phyloP scores from a whole-genome alignment of 768 basidiomycete genomes.

The Nidularia sp. region DNA sequence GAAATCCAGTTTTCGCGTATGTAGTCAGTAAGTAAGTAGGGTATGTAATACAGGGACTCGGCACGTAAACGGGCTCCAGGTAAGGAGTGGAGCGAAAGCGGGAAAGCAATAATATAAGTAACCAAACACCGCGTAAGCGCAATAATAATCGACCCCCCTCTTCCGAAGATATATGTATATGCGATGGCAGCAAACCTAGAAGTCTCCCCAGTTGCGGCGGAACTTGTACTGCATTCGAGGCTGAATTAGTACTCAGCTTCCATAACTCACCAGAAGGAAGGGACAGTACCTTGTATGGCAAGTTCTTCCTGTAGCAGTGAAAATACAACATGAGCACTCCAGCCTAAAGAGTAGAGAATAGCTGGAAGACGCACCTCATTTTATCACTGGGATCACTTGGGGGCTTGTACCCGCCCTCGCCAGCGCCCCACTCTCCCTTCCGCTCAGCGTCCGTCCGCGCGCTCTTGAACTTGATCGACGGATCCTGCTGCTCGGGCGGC shows the following conservation, averaged over 20 bases:
- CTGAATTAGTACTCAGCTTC: slow-evolving; percentile 45
- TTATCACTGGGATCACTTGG: slow-evolving; percentile 75
- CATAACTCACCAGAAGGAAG: slow-evolving; percentile 5
- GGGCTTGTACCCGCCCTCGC: slow-evolving; percentile 64
- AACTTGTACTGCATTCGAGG: slow-evolving; percentile 83
- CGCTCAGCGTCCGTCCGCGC: slow-evolving; percentile 48
- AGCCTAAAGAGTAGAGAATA: neutral
- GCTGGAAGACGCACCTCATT: slow-evolving; percentile 48
- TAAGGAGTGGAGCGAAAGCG: neutral
- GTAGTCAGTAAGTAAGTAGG: neutral
- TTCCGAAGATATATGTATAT: neutral
- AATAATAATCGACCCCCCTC: neutral
- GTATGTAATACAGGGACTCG: neutral
- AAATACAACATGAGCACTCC: neutral
- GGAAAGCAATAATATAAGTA: neutral
- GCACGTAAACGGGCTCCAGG: neutral
- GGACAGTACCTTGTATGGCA: slow-evolving; percentile 79
- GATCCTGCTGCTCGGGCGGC: slow-evolving; percentile 72
- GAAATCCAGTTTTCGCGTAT: neutral
- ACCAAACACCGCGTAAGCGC: neutral
- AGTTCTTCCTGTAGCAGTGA: slow-evolving; percentile 50
- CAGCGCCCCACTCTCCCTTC: slow-evolving; percentile 69
- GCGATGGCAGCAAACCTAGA: slow-evolving; percentile 32
- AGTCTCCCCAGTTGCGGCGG: slow-evolving; percentile 84
- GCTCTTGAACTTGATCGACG: slow-evolving; percentile 53